Percentiles rank a stretch among this genome's conserved stretches.
These are phyloP conservation scores for Auxenochlorella protothecoides DNA, from an alignment of 139 green algal species.

Conservation along the genomic window DNA sequence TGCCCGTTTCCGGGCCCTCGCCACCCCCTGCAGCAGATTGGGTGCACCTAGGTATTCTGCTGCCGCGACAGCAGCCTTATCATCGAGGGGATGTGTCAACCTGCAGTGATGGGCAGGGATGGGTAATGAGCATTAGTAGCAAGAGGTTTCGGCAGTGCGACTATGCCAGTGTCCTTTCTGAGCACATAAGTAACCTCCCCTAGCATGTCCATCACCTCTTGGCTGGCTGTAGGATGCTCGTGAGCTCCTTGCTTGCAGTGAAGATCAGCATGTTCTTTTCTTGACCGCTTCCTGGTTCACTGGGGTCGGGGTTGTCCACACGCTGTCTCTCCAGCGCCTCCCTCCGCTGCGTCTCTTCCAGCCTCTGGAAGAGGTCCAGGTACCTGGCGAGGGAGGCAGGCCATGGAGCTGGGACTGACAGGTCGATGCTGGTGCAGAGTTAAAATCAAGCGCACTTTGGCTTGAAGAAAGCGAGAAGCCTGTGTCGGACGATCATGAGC, in stretches of 20 bases:
- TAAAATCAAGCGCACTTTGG: neutral
- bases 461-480: no score
- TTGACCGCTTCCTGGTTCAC: no score
- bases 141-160: neutral
- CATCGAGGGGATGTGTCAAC: conserved; percentile 6
- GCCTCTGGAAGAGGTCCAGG: conserved; percentile 9
- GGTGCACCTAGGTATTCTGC: neutral
- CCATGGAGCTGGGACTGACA: neutral
- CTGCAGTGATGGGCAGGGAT: neutral
- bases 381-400: neutral
- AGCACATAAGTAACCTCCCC: neutral
- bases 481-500: no score
- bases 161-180: no score
- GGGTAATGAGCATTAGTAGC: neutral
- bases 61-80: conserved; percentile 11
- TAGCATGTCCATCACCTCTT: conserved; percentile 8
- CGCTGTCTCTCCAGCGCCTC: neutral
- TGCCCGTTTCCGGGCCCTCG: conserved; percentile 8
- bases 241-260: conserved; percentile 13
- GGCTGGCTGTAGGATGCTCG: neutral
- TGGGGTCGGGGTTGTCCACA: neutral
- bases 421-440: neutral
- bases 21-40: conserved; percentile 14
- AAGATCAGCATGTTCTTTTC: conserved; percentile 3
- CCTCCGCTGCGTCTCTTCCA: conserved; percentile 1